phyloP scores from a whole-genome alignment of 164 flowering plant species.

The Litsea cubeba region DNA sequence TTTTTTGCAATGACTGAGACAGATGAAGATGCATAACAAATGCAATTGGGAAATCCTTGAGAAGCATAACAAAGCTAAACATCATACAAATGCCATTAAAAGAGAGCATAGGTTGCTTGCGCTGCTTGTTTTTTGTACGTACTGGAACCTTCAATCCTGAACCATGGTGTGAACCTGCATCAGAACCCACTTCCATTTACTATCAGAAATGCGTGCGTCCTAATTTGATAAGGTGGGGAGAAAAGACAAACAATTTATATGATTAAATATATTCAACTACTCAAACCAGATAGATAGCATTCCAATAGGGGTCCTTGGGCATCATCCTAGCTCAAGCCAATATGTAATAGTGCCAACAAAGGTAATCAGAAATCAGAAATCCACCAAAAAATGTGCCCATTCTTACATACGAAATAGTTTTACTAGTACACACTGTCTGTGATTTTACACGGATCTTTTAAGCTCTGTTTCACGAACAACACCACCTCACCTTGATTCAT shows the following conservation, averaged over 20 bases:
- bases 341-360: not conserved
- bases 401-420: not conserved
- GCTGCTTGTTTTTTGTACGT: constrained; percentile 32
- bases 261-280: not conserved
- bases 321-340: not conserved
- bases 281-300: not conserved
- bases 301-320: not conserved
- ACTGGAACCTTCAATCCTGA: constrained; percentile 9
- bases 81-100: not conserved
- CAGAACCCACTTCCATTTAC: not conserved
- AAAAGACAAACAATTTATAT: not conserved
- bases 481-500: too few relatives aligned
- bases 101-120: constrained; percentile 36
- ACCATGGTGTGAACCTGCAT: constrained; percentile 1
- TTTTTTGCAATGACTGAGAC: not conserved
- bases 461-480: not conserved
- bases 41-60: not conserved
- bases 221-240: not conserved
- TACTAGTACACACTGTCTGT: not conserved
- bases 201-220: not conserved
- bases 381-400: not conserved
- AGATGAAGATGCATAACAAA: not conserved
- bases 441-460: not conserved
- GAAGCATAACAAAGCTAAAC: not conserved
- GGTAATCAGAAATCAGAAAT: not conserved